Conservation (phyloP, 768 basidiomycete species). For the Mycena galericulata region DNA sequence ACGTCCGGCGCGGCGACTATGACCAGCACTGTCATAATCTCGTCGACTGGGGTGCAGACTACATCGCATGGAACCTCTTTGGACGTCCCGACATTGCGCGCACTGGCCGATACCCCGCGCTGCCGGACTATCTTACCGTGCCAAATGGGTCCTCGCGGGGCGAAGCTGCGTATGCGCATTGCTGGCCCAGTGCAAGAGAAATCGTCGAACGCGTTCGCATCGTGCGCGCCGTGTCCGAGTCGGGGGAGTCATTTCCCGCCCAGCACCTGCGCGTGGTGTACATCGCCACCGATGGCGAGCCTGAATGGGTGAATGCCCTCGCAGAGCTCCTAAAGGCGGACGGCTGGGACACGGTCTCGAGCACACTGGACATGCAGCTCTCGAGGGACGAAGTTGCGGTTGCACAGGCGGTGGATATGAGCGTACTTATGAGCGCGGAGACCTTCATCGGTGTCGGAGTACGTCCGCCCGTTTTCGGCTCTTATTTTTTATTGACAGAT, state of each 20-base stretch:
- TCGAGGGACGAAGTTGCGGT: slow-evolving; percentile 18
- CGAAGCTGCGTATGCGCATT: slow-evolving; percentile 18
- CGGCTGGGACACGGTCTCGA: slow-evolving; percentile 3
- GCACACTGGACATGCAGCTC: slow-evolving; percentile 16
- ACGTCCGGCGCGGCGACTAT: slow-evolving; percentile 34
- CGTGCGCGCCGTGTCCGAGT: background rate
- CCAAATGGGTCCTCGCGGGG: background rate
- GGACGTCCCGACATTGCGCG: background rate
- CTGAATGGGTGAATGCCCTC: background rate
- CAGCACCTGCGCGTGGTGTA: slow-evolving; percentile 6
- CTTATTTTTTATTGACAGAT: background rate
- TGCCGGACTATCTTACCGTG: slow-evolving; percentile 18
- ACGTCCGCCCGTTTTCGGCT: background rate
- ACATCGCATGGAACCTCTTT: slow-evolving; percentile 27
- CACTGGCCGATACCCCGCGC: background rate
- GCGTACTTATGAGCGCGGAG: slow-evolving; percentile 16
- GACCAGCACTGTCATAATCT: slow-evolving; percentile 23
- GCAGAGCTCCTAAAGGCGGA: slow-evolving; percentile 1
- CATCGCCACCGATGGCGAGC: slow-evolving; percentile 22
- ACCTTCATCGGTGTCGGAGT: slow-evolving; percentile 27
- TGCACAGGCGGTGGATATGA: slow-evolving; percentile 30
- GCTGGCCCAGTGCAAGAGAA: slow-evolving; percentile 1
- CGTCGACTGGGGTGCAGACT: slow-evolving; percentile 14
- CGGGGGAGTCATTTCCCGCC: background rate
- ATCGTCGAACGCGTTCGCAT: slow-evolving; percentile 5